Evolutionary conservation across 805 yeast species (phyloP).

Genomic region (Schwanniomyces pseudopolymorphus): DNA sequence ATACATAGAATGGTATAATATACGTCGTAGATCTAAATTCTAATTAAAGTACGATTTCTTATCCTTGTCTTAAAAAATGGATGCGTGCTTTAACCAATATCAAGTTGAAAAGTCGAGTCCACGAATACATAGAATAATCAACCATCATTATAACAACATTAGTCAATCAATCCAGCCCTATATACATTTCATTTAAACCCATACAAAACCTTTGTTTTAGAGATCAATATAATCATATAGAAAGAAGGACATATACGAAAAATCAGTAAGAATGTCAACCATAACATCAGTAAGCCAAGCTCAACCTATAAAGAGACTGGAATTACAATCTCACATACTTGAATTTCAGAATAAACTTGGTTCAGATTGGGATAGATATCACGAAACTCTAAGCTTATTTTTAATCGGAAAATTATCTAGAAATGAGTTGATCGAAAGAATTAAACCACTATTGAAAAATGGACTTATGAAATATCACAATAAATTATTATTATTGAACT

Average conservation of each 20-base stretch:
- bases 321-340: constrained; percentile 52
- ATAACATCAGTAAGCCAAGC: constrained; percentile 2
- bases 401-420: constrained; percentile 79
- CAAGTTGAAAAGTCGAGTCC: background rate
- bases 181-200: background rate
- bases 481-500: constrained; percentile 72
- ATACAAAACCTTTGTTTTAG: too few relatives aligned
- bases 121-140: background rate
- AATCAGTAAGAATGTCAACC: constrained; percentile 4
- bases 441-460: constrained; percentile 53
- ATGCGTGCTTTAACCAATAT: background rate
- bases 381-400: constrained; percentile 73
- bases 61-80: background rate
- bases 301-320: constrained; percentile 24
- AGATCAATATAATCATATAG: too few relatives aligned
- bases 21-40: background rate
- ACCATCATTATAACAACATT: background rate
- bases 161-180: background rate
- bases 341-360: constrained; percentile 77
- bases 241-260: too few relatives aligned
- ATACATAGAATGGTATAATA: background rate
- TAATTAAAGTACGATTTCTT: background rate
- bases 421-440: constrained; percentile 61
- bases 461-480: constrained; percentile 68
- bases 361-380: constrained; percentile 81